A percentile compares a stretch with the other conserved stretches of the same genome.
Evolutionary conservation across 192 early-diverging fungal species (phyloP).

Genomic region (Piromyces finnis): DNA sequence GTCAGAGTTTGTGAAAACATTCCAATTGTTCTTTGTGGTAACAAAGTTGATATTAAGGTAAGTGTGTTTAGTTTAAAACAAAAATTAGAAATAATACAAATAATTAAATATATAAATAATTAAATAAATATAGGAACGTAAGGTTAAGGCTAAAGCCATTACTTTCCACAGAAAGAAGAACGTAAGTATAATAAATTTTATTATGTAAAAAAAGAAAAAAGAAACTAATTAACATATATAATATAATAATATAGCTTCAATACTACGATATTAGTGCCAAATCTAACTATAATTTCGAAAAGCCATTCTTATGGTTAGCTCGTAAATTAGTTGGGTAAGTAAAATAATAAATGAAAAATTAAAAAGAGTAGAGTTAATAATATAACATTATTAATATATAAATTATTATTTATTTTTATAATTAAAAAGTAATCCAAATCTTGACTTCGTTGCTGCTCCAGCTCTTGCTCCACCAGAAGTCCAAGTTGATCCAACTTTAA

Average conservation of each 20-base stretch:
- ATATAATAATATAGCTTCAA: constrained; percentile 52
- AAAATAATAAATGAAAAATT: too few relatives aligned
- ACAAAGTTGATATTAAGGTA: constrained; percentile 99
- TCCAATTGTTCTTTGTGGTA: constrained; percentile 98
- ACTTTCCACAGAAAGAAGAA: constrained; percentile 98
- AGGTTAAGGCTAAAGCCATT: constrained; percentile 99
- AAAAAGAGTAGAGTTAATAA: too few relatives aligned
- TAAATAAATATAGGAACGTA: constrained; percentile 53
- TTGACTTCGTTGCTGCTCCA: constrained; percentile 94
- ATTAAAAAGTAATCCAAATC: constrained; percentile 69
- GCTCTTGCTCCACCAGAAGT: constrained; percentile 93
- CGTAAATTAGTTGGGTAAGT: constrained; percentile 75
- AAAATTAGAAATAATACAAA: too few relatives aligned
- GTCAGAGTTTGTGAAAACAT: constrained; percentile 99
- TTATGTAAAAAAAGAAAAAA: background rate
- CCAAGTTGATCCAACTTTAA: constrained; percentile 54
- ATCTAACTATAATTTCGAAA: constrained; percentile 99
- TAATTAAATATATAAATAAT: background rate
- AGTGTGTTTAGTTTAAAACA: background rate
- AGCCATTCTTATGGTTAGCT: constrained; percentile 99
- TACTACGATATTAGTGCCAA: constrained; percentile 99
- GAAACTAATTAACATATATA: constrained; percentile 26
- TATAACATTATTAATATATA: too few relatives aligned
- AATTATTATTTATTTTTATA: too few relatives aligned
- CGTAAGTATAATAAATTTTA: background rate